Conservation (phyloP, 2,329 filamentous ascomycete species). For the Stagonosporopsis rhizophila region DNA sequence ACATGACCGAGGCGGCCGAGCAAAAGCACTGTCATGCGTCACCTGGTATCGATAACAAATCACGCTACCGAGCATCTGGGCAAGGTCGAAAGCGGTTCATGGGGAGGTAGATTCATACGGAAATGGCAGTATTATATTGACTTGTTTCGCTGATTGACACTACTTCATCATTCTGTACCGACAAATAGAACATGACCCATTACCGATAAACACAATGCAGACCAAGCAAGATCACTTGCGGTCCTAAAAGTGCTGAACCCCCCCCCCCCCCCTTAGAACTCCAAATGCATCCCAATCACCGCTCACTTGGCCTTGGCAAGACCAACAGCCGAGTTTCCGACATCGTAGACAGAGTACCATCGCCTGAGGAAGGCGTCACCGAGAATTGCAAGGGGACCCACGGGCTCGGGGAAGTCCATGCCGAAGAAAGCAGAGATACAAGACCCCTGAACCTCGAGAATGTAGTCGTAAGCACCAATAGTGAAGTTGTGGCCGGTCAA, state of each 20-base stretch:
- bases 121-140: slow-evolving; percentile 15
- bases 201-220: slow-evolving; percentile 25
- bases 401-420: slow-evolving; percentile 83
- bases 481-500: slow-evolving; percentile 92
- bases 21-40: slow-evolving; percentile 19
- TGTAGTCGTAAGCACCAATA: slow-evolving; percentile 89
- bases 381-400: slow-evolving; percentile 91
- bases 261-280: slow-evolving; percentile 11
- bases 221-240: slow-evolving; percentile 21
- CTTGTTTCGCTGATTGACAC: slow-evolving; percentile 28
- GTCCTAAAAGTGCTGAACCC: slow-evolving; percentile 1
- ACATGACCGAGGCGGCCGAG: slow-evolving; percentile 1
- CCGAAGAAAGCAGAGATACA: slow-evolving; percentile 98
- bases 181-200: slow-evolving; percentile 19
- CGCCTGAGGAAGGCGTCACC: slow-evolving; percentile 83
- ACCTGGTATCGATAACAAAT: slow-evolving; percentile 27
- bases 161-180: slow-evolving; percentile 14
- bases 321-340: slow-evolving; percentile 86
- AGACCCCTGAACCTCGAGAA: slow-evolving; percentile 91
- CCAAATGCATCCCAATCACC: neutral
- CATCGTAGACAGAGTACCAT: slow-evolving; percentile 96
- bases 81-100: neutral
- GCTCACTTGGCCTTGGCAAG: slow-evolving; percentile 81
- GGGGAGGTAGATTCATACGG: neutral
- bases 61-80: neutral